Evolutionary conservation across 2,329 filamentous ascomycete genomes (phyloP).

Genomic region (Fusarium globosum): DNA sequence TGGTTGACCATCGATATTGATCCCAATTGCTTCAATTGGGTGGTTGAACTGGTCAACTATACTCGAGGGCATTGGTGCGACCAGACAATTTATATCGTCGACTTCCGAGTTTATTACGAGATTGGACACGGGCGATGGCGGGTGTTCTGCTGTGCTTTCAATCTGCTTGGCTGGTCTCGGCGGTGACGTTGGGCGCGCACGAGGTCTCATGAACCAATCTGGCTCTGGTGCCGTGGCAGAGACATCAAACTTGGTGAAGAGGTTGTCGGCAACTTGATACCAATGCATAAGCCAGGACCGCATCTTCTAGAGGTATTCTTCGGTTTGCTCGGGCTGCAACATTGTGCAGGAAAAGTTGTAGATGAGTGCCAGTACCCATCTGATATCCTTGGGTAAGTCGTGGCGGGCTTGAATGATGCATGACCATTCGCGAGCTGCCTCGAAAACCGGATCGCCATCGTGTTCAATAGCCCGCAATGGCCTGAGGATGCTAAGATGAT

Average conservation of each 20-base stretch:
- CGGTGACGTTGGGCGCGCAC: neutral
- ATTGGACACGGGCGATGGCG: neutral
- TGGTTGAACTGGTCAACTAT: neutral
- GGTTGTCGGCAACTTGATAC: conserved; percentile 42
- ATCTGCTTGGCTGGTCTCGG: neutral
- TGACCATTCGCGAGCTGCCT: conserved; percentile 47
- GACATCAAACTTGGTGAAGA: conserved; percentile 38
- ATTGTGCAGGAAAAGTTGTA: conserved; percentile 48
- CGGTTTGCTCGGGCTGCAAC: conserved; percentile 31
- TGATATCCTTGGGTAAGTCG: conserved; percentile 44
- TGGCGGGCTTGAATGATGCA: conserved; percentile 43
- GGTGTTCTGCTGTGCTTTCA: neutral
- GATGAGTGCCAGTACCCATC: conserved; percentile 48
- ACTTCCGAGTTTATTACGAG: neutral
- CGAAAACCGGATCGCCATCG: conserved; percentile 42
- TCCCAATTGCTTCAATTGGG: neutral
- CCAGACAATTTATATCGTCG: neutral
- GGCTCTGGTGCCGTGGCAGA: conserved; percentile 25
- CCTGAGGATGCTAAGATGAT: conserved; percentile 36
- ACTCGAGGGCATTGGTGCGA: neutral
- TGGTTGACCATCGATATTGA: neutral
- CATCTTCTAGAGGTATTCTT: conserved; percentile 39
- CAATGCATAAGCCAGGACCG: conserved; percentile 47
- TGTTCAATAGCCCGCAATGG: conserved; percentile 37
- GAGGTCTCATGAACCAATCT: conserved; percentile 46